Evolutionary conservation across 768 basidiomycete genomes (phyloP), one percentile per base, ranked within the genome.

Genomic region (Mycena leptocephala): DNA sequence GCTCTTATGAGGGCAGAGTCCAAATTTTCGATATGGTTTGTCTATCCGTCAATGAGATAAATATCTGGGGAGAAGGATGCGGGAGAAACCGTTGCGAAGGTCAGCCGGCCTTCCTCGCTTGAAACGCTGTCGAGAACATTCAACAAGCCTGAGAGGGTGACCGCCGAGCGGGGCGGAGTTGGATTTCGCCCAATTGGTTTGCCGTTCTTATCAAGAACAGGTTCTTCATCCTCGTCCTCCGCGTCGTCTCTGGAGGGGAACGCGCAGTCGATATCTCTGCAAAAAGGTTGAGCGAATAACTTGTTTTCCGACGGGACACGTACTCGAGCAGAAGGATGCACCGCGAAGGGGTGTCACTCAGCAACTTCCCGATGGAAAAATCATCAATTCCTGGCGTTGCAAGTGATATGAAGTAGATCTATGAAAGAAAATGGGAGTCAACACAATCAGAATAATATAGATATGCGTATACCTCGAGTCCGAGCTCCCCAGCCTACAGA

Each of bases 261-360:
- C 0, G 76, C 76, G n/a, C 76, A 77, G 46, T 77, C 76, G 67
- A 77, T 77, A 18, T 77, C 76, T 20, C 72, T 74, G 30, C 13
- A 1, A 8, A 53, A 61, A 22, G n/a, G 14, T 24, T 39, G 8
- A 63, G 39, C 24, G n/a, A n/a, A n/a, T n/a, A n/a, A n/a, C 5
- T 69, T 61, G 35, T 77, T 72, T 6, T 67, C 7, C 5, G 76
- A 77, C 0, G 76, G 72, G 53, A 55, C 13, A 32, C 22, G 22
- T 3, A 53, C 65, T 67, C 65, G 65, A 67, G 53, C 26, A 67
- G 48, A 20, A 67, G 65, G 13, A 67, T 67, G 18, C 65, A 67
- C 16, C 64, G 64, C 22, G 64, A 66, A 6, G 64, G 64, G 14
- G 64, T 66, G 46, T 66, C 64, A 32, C 64, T 66, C 26, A 66